These are phyloP conservation scores for Trichomonascus vanleenenianus DNA, from an alignment of 805 yeast species.

Conservation along the genomic window DNA sequence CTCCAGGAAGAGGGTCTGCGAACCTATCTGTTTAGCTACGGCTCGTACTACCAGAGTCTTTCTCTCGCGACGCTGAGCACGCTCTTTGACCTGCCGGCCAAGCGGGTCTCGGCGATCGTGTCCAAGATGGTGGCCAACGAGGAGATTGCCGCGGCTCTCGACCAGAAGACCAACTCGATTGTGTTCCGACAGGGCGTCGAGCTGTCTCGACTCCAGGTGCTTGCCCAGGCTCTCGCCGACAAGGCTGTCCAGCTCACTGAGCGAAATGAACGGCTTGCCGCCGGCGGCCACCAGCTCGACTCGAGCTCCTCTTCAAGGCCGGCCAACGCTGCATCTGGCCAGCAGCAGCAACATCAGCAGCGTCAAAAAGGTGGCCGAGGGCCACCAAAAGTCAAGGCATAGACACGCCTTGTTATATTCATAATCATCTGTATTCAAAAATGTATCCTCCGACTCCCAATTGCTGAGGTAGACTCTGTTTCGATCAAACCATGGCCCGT, in stretches of 20 bases:
- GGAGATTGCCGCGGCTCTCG: slow-evolving; percentile 70
- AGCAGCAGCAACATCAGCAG: slow-evolving; percentile 1
- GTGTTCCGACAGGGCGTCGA: slow-evolving; percentile 72
- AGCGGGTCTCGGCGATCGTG: slow-evolving; percentile 53
- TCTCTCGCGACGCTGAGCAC: slow-evolving; percentile 58
- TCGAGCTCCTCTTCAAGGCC: background rate
- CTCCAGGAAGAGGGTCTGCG: slow-evolving; percentile 86
- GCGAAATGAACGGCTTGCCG: slow-evolving; percentile 75
- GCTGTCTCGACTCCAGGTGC: slow-evolving; percentile 75
- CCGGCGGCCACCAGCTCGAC: slow-evolving; percentile 55
- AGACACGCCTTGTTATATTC: background rate
- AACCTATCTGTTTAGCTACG: slow-evolving; percentile 85
- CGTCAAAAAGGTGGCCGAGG: background rate
- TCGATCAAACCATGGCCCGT: too few relatives aligned
- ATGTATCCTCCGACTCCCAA: too few relatives aligned
- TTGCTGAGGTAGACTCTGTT: too few relatives aligned
- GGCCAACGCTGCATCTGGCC: slow-evolving; percentile 9
- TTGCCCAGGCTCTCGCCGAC: slow-evolving; percentile 78
- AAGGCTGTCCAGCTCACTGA: slow-evolving; percentile 71
- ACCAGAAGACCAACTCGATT: slow-evolving; percentile 54
- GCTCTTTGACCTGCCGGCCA: slow-evolving; percentile 55
- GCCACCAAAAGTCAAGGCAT: background rate
- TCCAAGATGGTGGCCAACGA: slow-evolving; percentile 69
- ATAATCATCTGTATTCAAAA: too few relatives aligned
- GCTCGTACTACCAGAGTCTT: slow-evolving; percentile 64